Percentiles rank a stretch among this genome's conserved stretches.
These are phyloP conservation scores for Penicillium capsulatum DNA, from an alignment of 2,329 filamentous ascomycete species.

Conservation along the genomic window DNA sequence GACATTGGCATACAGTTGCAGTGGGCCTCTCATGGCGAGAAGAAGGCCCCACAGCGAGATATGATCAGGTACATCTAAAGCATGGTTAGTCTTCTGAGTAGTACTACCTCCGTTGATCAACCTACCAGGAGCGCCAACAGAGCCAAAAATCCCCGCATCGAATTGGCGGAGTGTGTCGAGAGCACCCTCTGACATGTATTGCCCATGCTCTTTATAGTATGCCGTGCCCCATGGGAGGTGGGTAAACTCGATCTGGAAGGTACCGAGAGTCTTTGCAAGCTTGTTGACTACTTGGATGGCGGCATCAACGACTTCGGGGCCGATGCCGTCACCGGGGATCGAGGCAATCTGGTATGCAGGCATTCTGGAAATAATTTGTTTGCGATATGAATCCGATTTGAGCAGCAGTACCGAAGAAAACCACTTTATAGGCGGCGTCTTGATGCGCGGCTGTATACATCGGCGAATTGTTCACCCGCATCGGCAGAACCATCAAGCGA, in stretches of 20 bases:
- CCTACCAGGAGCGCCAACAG: conserved; percentile 57
- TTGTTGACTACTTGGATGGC: conserved; percentile 37
- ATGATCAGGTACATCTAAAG: conserved; percentile 52
- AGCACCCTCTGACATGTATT: conserved; percentile 52
- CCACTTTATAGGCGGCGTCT: too few species aligned
- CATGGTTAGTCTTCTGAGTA: too few species aligned
- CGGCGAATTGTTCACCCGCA: background rate
- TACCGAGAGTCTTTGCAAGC: too few species aligned
- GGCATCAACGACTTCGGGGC: conserved; percentile 43
- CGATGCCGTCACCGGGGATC: background rate
- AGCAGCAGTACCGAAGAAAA: too few species aligned
- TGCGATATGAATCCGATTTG: too few species aligned
- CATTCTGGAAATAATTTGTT: too few species aligned
- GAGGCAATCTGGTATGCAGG: too few species aligned
- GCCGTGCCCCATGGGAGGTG: conserved; percentile 41
- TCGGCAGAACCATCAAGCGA: background rate
- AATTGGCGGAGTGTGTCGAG: conserved; percentile 49
- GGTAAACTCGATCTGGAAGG: conserved; percentile 50
- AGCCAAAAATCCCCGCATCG: conserved; percentile 57
- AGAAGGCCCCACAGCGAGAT: conserved; percentile 55
- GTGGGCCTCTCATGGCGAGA: conserved; percentile 53
- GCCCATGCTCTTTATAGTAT: conserved; percentile 48
- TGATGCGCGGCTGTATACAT: too few species aligned
- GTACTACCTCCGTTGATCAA: too few species aligned
- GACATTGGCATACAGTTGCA: conserved; percentile 57